These are phyloP conservation scores for Solanum etuberosum DNA, from an alignment of 257 asterid genomes.

Conservation along the genomic window DNA sequence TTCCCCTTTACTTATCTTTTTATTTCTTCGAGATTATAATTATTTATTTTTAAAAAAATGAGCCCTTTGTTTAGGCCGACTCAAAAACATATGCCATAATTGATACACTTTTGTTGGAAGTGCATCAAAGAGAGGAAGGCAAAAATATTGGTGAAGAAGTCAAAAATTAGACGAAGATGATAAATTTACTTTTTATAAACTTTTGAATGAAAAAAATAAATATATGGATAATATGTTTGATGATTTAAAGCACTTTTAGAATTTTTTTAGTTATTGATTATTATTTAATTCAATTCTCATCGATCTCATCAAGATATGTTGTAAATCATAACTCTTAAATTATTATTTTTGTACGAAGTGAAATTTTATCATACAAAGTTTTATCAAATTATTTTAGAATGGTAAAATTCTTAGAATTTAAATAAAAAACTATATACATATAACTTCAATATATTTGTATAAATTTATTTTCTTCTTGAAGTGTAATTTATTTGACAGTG, in stretches of 20 bases:
- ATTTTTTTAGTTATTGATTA: not conserved
- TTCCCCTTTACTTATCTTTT: not conserved
- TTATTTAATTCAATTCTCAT: not conserved
- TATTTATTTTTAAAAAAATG: not conserved
- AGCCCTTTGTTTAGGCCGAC: not conserved
- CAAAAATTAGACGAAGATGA: not conserved
- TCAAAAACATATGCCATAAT: not conserved
- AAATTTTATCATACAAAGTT: not conserved
- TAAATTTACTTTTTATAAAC: too few relatives aligned
- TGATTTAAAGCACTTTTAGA: not conserved
- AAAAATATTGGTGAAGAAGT: not conserved
- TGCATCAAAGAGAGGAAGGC: not conserved
- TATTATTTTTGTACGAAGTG: not conserved
- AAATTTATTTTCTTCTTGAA: not conserved
- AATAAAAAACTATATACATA: not conserved
- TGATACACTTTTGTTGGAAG: not conserved
- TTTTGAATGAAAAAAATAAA: not conserved
- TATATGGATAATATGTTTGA: too few relatives aligned
- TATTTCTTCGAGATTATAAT: not conserved
- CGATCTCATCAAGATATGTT: not conserved
- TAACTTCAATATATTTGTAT: not conserved
- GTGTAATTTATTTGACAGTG: not conserved
- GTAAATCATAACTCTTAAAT: not conserved
- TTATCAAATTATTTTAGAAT: too few relatives aligned
- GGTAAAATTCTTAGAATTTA: not conserved